Evolutionary conservation across 345 rosid species (phyloP), one percentile per base, ranked within the genome.

Genomic region (Linum lewisii): DNA sequence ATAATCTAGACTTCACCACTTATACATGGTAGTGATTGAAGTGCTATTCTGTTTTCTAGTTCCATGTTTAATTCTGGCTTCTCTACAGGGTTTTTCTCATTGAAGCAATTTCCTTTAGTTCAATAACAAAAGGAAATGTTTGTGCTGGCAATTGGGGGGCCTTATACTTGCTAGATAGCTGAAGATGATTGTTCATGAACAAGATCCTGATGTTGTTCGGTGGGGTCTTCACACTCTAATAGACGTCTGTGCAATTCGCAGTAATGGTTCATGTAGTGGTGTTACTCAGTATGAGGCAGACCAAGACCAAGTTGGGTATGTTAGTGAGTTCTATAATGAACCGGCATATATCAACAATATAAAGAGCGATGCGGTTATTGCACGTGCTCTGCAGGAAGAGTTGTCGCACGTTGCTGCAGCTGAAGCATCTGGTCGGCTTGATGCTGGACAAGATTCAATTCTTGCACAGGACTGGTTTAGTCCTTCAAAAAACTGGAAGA

Each of bases 331-430:
- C 68, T 84, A 80, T 60, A 61, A 62, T 11, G 78, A 73, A 63
- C 58, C 66, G 38, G 69, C 63, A 34, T 32, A 59, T 63, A 63
- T 59, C 18, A 61, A 77, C 47, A 34, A 51, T 59, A 77, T 81
- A 1, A 94, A 87, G 69, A 81, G 77, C 66, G 97, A 93, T 82
- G 89, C 81, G 3, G 81, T 75, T 22, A 89, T 93, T 42, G 97
- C 95, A 47, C 77, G 60, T 72, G 78, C 80, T 69, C 75, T 84
- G 38, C 94, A 85, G 71, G 94, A 87, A 58, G 97, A 93, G 63
- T 69, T 85, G 57, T 83, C 97, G 22, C 82, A 62, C 63, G 65
- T 85, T 34, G 80, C 80, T 73, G 69, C 62, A 55, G 89, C 67
- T 0, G 90, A 82, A 72, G 76, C 82, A 60, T 80, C 79, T 0